Base-by-base conservation (phyloP, 176 grass and related monocot genomes). In the Microstegium vimineum region DNA sequence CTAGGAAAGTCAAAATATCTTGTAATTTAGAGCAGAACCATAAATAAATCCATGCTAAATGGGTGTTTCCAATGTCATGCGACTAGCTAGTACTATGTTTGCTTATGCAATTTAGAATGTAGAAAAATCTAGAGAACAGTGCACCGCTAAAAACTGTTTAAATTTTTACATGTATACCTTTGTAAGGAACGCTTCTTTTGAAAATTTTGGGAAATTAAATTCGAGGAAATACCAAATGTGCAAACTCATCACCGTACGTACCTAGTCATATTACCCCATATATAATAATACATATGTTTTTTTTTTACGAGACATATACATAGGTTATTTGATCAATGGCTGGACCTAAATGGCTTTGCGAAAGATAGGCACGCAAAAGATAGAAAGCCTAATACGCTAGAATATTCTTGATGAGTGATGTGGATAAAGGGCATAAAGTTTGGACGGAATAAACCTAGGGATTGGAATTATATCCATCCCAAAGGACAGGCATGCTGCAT, bases 401-500 rank as follows among this genome's bases (percentile, higher is more conserved):
- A 91, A 91, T 88, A 88, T 91, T 91, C 89, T 84, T 40, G 71
- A 82, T 7, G 83, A 79, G 74, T 52, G 79, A 69, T 51, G 88
- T 86, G 43, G 78, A 68, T 68, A 90, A 90, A 90, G 67, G 79
- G 73, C 35, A 83, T 83, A 86, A 90, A 90, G 84, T 72, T 51
- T 69, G 60, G 28, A 61, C 43, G 78, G 88, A 86, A 90, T 86
- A 90, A 90, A 79, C 74, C 88, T 90, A 90, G 88, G 88, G 83
- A 86, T 90, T 82, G 88, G 83, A 79, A 74, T 86, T 73, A 83
- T 73, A 88, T 83, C 45, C 60, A 62, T 62, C 66, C 59, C 82
- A 79, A 79, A 40, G 28, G 51, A 49, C 65, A 81, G 66, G 31
- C 79, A 70, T 71, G 66, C 79, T 81, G 33, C 77, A 63, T 71